phyloP scores from a whole-genome alignment of 2,329 filamentous ascomycete genomes.

The Zymoseptoria brevis region DNA sequence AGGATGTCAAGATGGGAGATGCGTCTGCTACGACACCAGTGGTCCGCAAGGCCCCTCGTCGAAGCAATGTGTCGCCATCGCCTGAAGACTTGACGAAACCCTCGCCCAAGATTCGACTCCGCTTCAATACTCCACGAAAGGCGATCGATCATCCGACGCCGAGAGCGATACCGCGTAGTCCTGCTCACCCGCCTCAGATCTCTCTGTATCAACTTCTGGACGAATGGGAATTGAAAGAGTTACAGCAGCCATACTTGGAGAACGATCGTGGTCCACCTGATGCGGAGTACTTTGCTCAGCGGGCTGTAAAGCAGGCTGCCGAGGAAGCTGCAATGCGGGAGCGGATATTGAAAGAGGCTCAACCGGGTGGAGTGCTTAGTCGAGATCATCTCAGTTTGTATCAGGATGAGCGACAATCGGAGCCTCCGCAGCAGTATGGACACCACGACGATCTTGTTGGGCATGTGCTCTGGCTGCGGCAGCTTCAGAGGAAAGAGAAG shows the following conservation, averaged over 20 bases:
- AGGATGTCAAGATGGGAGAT: constrained; percentile 6
- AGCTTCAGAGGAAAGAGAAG: constrained; percentile 71
- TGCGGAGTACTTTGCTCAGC: constrained; percentile 18
- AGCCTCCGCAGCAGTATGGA: constrained; percentile 73
- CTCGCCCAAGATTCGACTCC: constrained; percentile 25
- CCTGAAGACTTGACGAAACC: constrained; percentile 17
- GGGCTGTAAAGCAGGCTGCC: constrained; percentile 18
- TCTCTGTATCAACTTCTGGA: constrained; percentile 29
- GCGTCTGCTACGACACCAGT: constrained; percentile 13
- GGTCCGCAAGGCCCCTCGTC: constrained; percentile 14
- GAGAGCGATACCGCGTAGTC: constrained; percentile 21
- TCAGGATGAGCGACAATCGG: constrained; percentile 47
- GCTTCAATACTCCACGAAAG: constrained; percentile 16
- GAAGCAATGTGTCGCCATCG: constrained; percentile 12
- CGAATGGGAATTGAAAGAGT: constrained; percentile 27
- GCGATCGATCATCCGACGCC: constrained; percentile 26
- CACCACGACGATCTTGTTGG: constrained; percentile 77
- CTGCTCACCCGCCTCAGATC: constrained; percentile 21
- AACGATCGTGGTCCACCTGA: constrained; percentile 25
- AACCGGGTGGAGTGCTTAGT: constrained; percentile 68
- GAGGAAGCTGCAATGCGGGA: constrained; percentile 26
- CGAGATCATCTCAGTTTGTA: constrained; percentile 47
- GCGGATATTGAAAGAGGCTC: constrained; percentile 61
- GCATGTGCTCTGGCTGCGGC: constrained; percentile 72
- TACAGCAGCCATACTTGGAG: constrained; percentile 27